phyloP scores from a whole-genome alignment of 768 basidiomycete species.

The Serendipita sp. region DNA sequence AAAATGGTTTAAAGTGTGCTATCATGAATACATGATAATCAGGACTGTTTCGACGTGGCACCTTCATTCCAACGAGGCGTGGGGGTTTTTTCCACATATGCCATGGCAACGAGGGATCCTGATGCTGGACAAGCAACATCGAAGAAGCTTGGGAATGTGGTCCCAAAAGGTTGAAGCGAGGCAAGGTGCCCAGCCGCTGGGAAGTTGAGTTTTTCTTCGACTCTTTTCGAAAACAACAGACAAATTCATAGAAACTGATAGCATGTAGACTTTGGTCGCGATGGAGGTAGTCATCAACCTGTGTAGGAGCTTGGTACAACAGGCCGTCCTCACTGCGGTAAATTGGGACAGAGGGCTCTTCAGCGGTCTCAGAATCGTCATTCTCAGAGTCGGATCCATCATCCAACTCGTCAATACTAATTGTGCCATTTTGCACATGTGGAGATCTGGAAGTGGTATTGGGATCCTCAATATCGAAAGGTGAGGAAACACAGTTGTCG shows the following conservation, averaged over 20 bases:
- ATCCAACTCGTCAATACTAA: too few species aligned
- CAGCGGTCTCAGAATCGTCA: background rate
- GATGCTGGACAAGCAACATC: background rate
- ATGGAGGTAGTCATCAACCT: slow-evolving; percentile 18
- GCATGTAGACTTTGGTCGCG: slow-evolving; percentile 8
- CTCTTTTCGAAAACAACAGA: too few species aligned
- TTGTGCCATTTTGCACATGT: too few species aligned
- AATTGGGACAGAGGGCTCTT: too few species aligned
- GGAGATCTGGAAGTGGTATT: too few species aligned
- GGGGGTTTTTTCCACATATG: slow-evolving; percentile 3
- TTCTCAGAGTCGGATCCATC: background rate
- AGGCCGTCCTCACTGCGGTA: background rate
- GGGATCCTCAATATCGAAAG: too few species aligned
- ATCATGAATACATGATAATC: slow-evolving; percentile 12
- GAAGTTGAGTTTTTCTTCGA: too few species aligned
- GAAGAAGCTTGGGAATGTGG: too few species aligned
- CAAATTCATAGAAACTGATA: background rate
- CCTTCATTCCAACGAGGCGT: slow-evolving; percentile 10
- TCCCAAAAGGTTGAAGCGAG: too few species aligned
- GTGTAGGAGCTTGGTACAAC: slow-evolving; percentile 12
- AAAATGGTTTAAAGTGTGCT: slow-evolving; percentile 15
- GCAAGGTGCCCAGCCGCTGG: too few species aligned
- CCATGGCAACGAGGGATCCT: background rate
- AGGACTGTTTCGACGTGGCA: slow-evolving; percentile 5
- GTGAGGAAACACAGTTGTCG: slow-evolving; percentile 11